Evolutionary conservation across 1,139 yeast genomes (phyloP), one percentile per base, ranked within the genome.

Genomic region (Hanseniaspora gamundiae): DNA sequence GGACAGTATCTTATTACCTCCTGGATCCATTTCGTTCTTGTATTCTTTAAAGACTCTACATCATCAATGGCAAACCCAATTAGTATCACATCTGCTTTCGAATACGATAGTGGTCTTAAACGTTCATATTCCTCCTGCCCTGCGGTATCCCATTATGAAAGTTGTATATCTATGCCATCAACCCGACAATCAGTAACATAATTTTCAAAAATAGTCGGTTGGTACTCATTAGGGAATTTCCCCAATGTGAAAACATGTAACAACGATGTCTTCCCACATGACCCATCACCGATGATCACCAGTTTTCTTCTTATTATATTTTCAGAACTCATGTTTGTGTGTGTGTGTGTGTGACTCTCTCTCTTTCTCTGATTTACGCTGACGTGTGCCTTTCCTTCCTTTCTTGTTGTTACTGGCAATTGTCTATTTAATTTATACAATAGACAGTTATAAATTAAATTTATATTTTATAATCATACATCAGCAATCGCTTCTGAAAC

Each of bases 111-210:
- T 0, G 88, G 88, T 51, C 91, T 68, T 47, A 81, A 66, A 50
- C 91, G 60, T 54, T 81, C 88, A 57, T 80, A 81, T 58, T 81
- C 96, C 67, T 87, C 96, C 64, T 87, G 96, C 4, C 96, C 96
- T 2, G 96, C 96, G 4, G 96, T 88, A 61, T 88, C 96, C 96
- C 97, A 88, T 33, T 88, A 65, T 1, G 95, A 93, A 48, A 88
- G 65, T 52, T 87, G 85, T 2, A 88, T 94, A 11, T 91, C 80
- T 53, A 86, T 86, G 13, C 95, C 95, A 57, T 86, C 95, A 27
- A 86, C 93, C 45, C 95, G 69, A 59, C 95, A 85, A 57, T 85
- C 94, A 2, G 95, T 85, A 22, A 86, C 95, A 60, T 88, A 87
- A 61, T 87, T 88, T 55, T 88, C 97, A 63, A 88, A 88, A 8